Evolutionary conservation across 768 basidiomycete species (phyloP), one percentile per base, ranked within the genome.

Genomic region (Pisolithus marmoratus): DNA sequence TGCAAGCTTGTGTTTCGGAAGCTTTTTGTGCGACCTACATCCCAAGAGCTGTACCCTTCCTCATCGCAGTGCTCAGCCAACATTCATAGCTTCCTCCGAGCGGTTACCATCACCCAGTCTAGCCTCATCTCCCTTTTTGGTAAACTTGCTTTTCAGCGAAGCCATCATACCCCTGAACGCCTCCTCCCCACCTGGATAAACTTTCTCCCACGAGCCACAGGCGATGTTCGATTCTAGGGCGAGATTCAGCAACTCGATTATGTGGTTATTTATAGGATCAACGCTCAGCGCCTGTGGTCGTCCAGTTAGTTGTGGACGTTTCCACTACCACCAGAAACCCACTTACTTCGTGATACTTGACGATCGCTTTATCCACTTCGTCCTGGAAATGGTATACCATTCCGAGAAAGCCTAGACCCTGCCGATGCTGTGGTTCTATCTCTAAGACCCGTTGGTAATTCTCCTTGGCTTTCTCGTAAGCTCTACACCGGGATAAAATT

Each of bases 301-400:
- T 54, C 15, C 52, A 54, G 50, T 41, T 38, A 26, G 37, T n/a
- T n/a, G n/a, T 38, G 38, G 50, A 40, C 12, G n/a, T 40, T 12
- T 31, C 52, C 15, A n/a, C 7, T 36, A 9, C 5, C 29, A 47
- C 15, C 2, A 36, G 43, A 46, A 48, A 20, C 40, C 38, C 31
- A 53, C 82, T 37, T 49, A 93, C 94, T 74, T 94, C 90, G 64
- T 99, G 96, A 58, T 96, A 98, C 54, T 84, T 85, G 36, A 91
- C 71, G 58, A 99, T 94, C 2, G 95, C 90, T 12, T 79, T 78
- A 58, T 94, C 85, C 6, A 85, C 67, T 45, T 90, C 75, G 22
- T 81, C 82, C 56, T 83, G 71, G 17, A 90, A 73, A 58, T 96
- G 93, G 59, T 86, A 75, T 2, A 95, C 84, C 65, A 96, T 83